Conservation (phyloP, 805 yeast genomes). For the Priceomyces medius region DNA sequence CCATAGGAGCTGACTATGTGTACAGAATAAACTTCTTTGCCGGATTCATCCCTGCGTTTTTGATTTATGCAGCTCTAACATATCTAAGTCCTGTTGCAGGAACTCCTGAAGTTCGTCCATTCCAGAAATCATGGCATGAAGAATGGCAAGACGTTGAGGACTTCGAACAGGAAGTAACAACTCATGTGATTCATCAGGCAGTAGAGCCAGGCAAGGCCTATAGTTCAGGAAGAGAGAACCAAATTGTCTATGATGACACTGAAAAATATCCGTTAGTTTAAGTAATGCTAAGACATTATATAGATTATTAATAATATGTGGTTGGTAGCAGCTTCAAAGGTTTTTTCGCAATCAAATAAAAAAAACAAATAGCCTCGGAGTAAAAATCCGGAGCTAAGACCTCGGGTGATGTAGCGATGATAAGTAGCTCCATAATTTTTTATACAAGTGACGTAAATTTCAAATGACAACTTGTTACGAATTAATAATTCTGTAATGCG, state of each 20-base stretch:
- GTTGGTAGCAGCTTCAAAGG: too few species aligned
- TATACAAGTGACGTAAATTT: too few species aligned
- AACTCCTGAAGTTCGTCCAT: constrained; percentile 29
- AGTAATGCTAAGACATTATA: too few species aligned
- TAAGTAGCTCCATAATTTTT: too few species aligned
- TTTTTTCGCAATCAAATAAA: too few species aligned
- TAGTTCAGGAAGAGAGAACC: constrained; percentile 11
- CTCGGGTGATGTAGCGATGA: not conserved
- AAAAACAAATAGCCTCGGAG: too few species aligned
- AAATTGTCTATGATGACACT: constrained; percentile 1
- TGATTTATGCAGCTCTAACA: constrained; percentile 54
- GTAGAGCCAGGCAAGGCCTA: constrained; percentile 11
- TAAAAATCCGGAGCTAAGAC: not conserved
- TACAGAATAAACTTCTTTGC: constrained; percentile 74
- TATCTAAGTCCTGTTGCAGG: constrained; percentile 52
- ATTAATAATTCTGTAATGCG: too few species aligned
- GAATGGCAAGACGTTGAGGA: constrained; percentile 63
- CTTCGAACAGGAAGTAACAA: constrained; percentile 46
- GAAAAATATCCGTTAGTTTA: too few species aligned
- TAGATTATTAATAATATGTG: too few species aligned
- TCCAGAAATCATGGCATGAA: constrained; percentile 62
- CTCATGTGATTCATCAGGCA: constrained; percentile 24
- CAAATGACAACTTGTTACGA: too few species aligned
- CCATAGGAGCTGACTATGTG: constrained; percentile 72
- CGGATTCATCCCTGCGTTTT: constrained; percentile 63